Evolutionary conservation across 306 rosid species (phyloP).

Genomic region (Cucurbita maxima): DNA sequence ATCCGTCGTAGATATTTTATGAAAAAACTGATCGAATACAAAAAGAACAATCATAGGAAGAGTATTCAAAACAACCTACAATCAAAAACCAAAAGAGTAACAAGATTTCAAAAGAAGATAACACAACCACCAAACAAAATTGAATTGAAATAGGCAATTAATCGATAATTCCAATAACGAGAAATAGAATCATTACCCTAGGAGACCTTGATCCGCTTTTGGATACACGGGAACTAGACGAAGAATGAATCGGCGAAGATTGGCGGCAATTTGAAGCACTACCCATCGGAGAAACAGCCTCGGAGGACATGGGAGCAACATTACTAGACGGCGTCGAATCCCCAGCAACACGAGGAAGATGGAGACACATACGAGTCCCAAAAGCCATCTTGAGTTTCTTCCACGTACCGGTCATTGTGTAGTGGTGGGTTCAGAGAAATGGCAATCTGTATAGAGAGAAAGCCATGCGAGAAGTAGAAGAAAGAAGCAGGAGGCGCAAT

Average conservation of each 20-base stretch:
- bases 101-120: not conserved
- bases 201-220: constrained; percentile 40
- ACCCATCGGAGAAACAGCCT: constrained; percentile 13
- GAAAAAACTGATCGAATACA: not conserved
- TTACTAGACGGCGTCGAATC: constrained; percentile 9
- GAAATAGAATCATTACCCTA: constrained; percentile 33
- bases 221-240: constrained; percentile 40
- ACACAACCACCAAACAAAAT: not conserved
- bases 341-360: not conserved
- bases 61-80: not conserved
- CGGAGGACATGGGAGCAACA: constrained; percentile 18
- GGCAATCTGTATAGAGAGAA: not conserved
- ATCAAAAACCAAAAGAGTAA: not conserved
- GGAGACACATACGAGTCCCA: constrained; percentile 34
- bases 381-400: constrained; percentile 65
- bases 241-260: constrained; percentile 43
- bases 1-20: not conserved
- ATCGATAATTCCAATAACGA: not conserved
- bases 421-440: not conserved
- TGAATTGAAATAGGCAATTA: not conserved
- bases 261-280: constrained; percentile 22
- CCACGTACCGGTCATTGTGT: constrained; percentile 66
- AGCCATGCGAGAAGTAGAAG: not conserved
- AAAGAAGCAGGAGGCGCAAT: not conserved
- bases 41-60: too few species aligned